phyloP scores from a whole-genome alignment of 2,329 filamentous ascomycete species.

The Helminthosporium solani region DNA sequence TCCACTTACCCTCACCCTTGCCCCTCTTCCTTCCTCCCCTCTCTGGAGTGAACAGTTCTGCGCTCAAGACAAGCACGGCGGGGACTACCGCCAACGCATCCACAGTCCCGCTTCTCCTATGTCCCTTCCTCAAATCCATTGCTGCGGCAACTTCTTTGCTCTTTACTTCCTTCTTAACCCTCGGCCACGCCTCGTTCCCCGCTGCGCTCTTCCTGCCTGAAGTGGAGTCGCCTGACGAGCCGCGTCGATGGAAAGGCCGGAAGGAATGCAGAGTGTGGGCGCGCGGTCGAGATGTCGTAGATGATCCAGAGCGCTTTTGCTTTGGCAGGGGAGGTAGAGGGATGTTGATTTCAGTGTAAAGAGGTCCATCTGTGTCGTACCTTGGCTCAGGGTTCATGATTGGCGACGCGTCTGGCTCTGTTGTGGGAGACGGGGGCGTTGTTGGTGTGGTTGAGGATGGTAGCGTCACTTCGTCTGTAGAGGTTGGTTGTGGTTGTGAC shows the following conservation, averaged over 20 bases:
- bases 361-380: constrained; percentile 21
- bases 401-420: constrained; percentile 1
- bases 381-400: constrained; percentile 1
- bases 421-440: constrained; percentile 1
- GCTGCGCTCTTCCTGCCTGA: background rate
- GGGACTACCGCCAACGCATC: constrained; percentile 40
- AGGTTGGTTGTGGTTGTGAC: background rate
- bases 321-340: constrained; percentile 27
- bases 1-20: constrained; percentile 21
- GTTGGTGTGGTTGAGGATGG: background rate
- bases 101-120: constrained; percentile 27
- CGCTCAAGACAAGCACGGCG: constrained; percentile 35
- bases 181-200: constrained; percentile 18
- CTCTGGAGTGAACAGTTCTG: constrained; percentile 39
- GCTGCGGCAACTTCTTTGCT: constrained; percentile 23
- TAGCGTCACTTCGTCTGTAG: background rate
- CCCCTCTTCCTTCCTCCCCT: constrained; percentile 8
- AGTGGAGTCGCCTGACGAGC: constrained; percentile 17
- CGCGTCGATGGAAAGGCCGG: constrained; percentile 23
- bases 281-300: constrained; percentile 13
- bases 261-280: constrained; percentile 27
- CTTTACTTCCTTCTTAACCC: constrained; percentile 24
- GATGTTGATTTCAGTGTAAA: constrained; percentile 40
- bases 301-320: constrained; percentile 5
- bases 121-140: constrained; percentile 26